phyloP scores from a whole-genome alignment of 1,139 yeast species.

The Blastobotrys petasosporus region DNA sequence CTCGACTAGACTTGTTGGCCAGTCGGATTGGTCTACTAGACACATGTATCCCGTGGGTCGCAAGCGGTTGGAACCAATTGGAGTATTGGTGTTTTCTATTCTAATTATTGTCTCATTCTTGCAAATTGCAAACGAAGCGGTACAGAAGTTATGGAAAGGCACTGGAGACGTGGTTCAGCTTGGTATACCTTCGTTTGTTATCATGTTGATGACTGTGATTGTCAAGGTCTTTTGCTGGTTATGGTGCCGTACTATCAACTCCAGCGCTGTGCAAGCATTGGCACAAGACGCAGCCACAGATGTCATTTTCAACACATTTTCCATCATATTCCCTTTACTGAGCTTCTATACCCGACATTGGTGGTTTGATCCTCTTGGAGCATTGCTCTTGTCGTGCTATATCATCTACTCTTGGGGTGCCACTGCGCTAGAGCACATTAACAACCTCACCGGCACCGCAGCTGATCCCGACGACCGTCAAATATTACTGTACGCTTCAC shows the following conservation, averaged over 20 bases:
- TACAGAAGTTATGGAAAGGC: conserved; percentile 29
- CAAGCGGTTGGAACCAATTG: conserved; percentile 69
- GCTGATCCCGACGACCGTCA: conserved; percentile 61
- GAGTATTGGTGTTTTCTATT: conserved; percentile 66
- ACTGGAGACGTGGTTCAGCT: conserved; percentile 39
- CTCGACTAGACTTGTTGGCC: conserved; percentile 55
- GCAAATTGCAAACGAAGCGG: conserved; percentile 66
- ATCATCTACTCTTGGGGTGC: conserved; percentile 57
- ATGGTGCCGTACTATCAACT: conserved; percentile 58
- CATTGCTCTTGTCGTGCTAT: conserved; percentile 54
- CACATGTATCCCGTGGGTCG: conserved; percentile 61
- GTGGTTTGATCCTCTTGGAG: conserved; percentile 78
- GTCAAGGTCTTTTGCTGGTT: conserved; percentile 57
- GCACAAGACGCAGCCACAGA: conserved; percentile 82
- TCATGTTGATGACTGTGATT: conserved; percentile 59
- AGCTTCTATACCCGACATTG: conserved; percentile 50
- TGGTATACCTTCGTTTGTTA: conserved; percentile 49
- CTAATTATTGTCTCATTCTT: conserved; percentile 65
- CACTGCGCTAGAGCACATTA: conserved; percentile 63
- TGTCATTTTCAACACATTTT: conserved; percentile 62
- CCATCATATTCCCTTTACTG: conserved; percentile 60
- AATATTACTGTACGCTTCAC: conserved; percentile 59
- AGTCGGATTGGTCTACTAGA: conserved; percentile 44
- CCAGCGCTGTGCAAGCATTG: conserved; percentile 68
- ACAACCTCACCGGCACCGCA: conserved; percentile 67